Conservation (phyloP, 208 protist species). For the Paratrypanosoma confusum region DNA sequence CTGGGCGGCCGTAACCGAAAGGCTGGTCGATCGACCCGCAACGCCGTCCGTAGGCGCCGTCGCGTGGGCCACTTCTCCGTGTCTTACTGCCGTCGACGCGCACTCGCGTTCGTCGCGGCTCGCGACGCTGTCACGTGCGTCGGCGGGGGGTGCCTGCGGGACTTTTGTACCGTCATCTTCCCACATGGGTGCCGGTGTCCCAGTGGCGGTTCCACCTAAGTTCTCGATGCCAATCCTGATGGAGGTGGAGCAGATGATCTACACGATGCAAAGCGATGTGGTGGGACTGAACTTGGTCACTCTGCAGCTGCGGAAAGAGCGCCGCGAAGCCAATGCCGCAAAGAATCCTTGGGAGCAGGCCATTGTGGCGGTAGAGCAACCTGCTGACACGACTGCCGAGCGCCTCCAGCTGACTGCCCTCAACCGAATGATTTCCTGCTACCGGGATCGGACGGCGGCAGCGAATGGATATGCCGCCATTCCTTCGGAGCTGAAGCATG, state of each 20-base stretch:
- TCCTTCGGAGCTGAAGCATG: no score
- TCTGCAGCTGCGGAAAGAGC: conserved; percentile 50
- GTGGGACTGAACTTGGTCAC: conserved; percentile 73
- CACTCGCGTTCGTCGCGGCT: not conserved
- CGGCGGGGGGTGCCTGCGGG: not conserved
- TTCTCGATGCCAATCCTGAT: conserved; percentile 62
- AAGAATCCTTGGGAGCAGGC: no score
- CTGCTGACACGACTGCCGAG: no score
- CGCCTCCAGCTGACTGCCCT: no score
- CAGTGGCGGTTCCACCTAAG: conserved; percentile 10
- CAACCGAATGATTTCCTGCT: no score
- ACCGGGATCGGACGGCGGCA: no score
- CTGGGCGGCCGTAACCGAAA: conserved; percentile 7
- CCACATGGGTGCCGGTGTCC: not conserved
- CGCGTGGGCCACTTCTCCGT: conserved; percentile 3
- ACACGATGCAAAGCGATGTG: conserved; percentile 68
- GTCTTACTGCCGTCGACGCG: not conserved
- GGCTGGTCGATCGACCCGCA: no score
- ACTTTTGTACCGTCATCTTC: not conserved
- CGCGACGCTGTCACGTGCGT: not conserved
- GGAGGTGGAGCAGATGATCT: conserved; percentile 50
- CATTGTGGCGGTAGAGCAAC: no score
- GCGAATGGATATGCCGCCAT: no score
- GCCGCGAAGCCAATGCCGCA: no score
- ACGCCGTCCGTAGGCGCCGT: not conserved